Evolutionary conservation across 495 filamentous ascomycete genomes (phyloP).

Genomic region (Xylaria cubensis): DNA sequence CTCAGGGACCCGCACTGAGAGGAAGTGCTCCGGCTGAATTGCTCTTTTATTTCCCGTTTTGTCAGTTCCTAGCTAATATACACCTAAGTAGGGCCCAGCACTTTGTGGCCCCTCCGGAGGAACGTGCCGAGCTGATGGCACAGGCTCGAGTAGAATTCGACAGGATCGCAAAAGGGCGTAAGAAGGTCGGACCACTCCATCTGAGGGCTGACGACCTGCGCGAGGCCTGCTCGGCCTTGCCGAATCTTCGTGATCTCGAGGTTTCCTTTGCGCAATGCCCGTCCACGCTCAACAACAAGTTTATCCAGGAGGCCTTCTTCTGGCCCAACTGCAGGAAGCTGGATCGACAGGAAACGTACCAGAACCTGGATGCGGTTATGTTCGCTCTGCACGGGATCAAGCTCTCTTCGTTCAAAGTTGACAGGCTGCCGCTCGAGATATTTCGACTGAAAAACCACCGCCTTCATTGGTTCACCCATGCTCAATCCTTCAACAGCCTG

Average conservation of each 20-base stretch:
- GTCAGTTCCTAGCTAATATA: slow-evolving; percentile 4
- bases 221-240: slow-evolving; percentile 49
- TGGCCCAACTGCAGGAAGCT: slow-evolving; percentile 51
- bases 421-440: slow-evolving; percentile 54
- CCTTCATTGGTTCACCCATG: slow-evolving; percentile 52
- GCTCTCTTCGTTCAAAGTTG: slow-evolving; percentile 50
- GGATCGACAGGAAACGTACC: slow-evolving; percentile 48
- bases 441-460: slow-evolving; percentile 48
- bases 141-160: slow-evolving; percentile 47
- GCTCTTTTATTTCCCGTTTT: background rate
- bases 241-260: slow-evolving; percentile 52
- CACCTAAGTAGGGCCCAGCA: slow-evolving; percentile 46
- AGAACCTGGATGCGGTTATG: slow-evolving; percentile 53
- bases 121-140: slow-evolving; percentile 45
- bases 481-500: slow-evolving; percentile 48
- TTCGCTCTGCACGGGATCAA: slow-evolving; percentile 48
- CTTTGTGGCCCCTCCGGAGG: slow-evolving; percentile 48
- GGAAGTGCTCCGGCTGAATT: background rate
- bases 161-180: slow-evolving; percentile 45
- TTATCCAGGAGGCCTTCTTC: slow-evolving; percentile 48
- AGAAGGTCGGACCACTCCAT: slow-evolving; percentile 47
- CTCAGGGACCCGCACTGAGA: background rate
- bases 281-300: slow-evolving; percentile 40
- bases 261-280: slow-evolving; percentile 53
- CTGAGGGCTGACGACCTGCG: slow-evolving; percentile 46